phyloP scores from a whole-genome alignment of 371 early-diverging fungal species.

The Mortierella sp. region DNA sequence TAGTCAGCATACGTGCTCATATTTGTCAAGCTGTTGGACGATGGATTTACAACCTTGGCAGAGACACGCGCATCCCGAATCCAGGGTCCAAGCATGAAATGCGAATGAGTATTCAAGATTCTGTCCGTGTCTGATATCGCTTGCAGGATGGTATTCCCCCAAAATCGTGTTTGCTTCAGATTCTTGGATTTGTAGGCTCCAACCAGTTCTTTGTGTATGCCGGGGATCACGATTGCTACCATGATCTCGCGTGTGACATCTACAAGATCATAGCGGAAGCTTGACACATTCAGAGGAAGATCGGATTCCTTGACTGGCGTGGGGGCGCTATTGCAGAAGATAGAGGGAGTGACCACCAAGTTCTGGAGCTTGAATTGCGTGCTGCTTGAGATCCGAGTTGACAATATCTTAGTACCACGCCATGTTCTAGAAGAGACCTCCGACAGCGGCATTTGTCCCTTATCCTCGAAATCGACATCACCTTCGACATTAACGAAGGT shows the following conservation, averaged over 20 bases:
- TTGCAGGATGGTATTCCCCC: conserved; percentile 25
- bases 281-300: conserved; percentile 35
- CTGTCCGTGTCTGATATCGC: conserved; percentile 34
- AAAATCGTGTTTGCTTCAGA: not conserved
- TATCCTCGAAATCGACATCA: too few relatives aligned
- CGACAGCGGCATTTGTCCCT: too few relatives aligned
- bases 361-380: too few relatives aligned
- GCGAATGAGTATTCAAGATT: conserved; percentile 37
- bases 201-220: conserved; percentile 35
- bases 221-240: conserved; percentile 39
- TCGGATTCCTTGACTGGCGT: not conserved
- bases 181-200: conserved; percentile 33
- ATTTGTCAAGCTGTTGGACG: not conserved
- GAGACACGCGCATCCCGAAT: conserved; percentile 46
- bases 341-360: too few relatives aligned
- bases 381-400: too few relatives aligned
- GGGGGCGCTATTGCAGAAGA: too few relatives aligned
- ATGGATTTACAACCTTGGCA: conserved; percentile 12
- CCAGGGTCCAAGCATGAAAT: conserved; percentile 53
- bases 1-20: conserved; percentile 30
- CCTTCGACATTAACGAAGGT: too few relatives aligned
- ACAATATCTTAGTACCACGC: too few relatives aligned
- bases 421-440: too few relatives aligned
- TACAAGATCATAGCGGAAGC: conserved; percentile 51
- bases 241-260: conserved; percentile 50